Evolutionary conservation across 129 eudicot genomes (phyloP).

Genomic region (Kitagawia praeruptora): DNA sequence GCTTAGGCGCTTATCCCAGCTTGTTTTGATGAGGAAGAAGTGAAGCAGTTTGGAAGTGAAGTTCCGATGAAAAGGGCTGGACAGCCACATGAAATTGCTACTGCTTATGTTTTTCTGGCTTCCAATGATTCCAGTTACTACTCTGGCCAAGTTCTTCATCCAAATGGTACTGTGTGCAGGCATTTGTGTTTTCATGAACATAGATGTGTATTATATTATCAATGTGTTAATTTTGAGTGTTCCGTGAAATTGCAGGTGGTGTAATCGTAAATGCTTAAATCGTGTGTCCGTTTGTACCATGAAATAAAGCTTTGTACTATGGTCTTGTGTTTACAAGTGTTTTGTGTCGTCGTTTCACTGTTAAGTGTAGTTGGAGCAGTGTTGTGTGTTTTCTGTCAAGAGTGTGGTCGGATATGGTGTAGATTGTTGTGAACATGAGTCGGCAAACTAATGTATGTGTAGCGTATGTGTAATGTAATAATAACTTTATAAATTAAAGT

Average conservation of each 20-base stretch:
- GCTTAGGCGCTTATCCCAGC: neutral
- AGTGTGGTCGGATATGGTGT: too few relatives aligned
- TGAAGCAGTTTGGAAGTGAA: neutral
- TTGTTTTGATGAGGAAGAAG: neutral
- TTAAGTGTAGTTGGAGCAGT: too few relatives aligned
- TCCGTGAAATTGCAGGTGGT: slow-evolving; percentile 36
- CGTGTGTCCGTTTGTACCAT: too few relatives aligned
- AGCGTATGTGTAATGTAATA: too few relatives aligned
- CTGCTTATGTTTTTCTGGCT: slow-evolving; percentile 70
- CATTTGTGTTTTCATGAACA: neutral
- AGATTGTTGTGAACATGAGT: too few relatives aligned
- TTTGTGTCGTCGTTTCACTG: too few relatives aligned
- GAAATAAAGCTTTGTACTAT: too few relatives aligned
- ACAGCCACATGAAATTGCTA: slow-evolving; percentile 62
- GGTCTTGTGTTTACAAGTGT: too few relatives aligned
- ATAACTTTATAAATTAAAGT: too few relatives aligned
- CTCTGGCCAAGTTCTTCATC: slow-evolving; percentile 84
- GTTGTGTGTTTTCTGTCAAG: too few relatives aligned
- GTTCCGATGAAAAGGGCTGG: neutral
- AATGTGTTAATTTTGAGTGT: neutral
- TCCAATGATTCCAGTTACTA: slow-evolving; percentile 56
- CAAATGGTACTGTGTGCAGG: slow-evolving; percentile 41
- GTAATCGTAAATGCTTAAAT: slow-evolving; percentile 39
- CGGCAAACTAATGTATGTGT: too few relatives aligned
- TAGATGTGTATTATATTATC: too few relatives aligned